phyloP scores from a whole-genome alignment of 805 yeast species.

The Yamadazyma insecticola region DNA sequence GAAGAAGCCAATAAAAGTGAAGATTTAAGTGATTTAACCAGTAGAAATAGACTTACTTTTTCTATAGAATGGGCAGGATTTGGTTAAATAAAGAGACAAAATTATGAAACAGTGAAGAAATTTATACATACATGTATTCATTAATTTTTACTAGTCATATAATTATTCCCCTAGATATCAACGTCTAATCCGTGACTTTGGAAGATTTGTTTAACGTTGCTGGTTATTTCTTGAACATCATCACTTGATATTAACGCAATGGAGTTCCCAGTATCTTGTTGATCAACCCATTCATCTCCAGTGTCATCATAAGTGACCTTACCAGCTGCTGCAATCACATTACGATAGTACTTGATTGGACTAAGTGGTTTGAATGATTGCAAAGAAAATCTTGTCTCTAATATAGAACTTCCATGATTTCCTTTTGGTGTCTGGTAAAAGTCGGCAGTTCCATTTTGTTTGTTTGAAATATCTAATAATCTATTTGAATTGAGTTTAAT shows the following conservation, averaged over 20 bases:
- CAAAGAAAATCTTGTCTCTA: slow-evolving; percentile 27
- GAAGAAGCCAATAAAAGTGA: background rate
- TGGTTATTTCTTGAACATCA: background rate
- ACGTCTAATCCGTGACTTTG: too few species aligned
- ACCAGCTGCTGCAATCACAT: too few species aligned
- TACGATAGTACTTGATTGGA: slow-evolving; percentile 19
- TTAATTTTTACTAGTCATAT: too few species aligned
- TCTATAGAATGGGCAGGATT: slow-evolving; percentile 97
- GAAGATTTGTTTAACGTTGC: too few species aligned
- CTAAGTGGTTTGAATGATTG: slow-evolving; percentile 16
- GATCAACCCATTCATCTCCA: slow-evolving; percentile 1
- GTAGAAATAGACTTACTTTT: slow-evolving; percentile 26
- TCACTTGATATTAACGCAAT: background rate
- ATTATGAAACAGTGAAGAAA: too few species aligned
- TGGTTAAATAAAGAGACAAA: slow-evolving; percentile 46
- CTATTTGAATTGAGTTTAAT: slow-evolving; percentile 12
- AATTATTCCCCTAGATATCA: too few species aligned
- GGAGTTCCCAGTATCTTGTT: background rate
- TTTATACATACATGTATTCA: too few species aligned
- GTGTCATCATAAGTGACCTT: too few species aligned
- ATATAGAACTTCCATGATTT: slow-evolving; percentile 25
- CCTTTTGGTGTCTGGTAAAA: slow-evolving; percentile 21
- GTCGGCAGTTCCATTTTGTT: slow-evolving; percentile 28
- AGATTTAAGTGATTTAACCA: slow-evolving; percentile 4
- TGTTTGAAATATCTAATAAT: slow-evolving; percentile 1